Evolutionary conservation across 805 yeast species (phyloP).

Genomic region (Barnettozyma pratensis): DNA sequence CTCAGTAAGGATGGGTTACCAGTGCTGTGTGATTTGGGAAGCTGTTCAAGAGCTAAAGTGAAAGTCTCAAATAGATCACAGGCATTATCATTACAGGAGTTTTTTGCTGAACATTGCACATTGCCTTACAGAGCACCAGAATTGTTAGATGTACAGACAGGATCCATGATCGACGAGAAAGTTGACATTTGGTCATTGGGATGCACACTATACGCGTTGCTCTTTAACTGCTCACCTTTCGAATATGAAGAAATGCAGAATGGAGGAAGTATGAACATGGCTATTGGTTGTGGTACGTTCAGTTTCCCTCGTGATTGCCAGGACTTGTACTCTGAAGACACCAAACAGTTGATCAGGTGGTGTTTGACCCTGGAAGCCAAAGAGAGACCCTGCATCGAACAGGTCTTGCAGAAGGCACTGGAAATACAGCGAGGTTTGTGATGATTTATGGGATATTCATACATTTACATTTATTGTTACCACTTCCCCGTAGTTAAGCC

Average conservation of each 20-base stretch:
- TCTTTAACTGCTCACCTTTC: conserved; percentile 82
- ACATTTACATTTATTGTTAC: neutral
- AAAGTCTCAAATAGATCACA: conserved; percentile 54
- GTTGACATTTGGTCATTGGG: conserved; percentile 93
- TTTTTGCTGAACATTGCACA: conserved; percentile 81
- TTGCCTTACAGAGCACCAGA: conserved; percentile 90
- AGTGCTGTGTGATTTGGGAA: conserved; percentile 80
- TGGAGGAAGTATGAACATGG: conserved; percentile 78
- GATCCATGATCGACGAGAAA: conserved; percentile 59
- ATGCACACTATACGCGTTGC: conserved; percentile 68
- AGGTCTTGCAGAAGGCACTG: conserved; percentile 47
- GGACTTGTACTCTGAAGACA: conserved; percentile 42
- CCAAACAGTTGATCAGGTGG: conserved; percentile 48
- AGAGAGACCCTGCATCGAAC: conserved; percentile 59
- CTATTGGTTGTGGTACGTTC: conserved; percentile 51
- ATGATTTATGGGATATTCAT: neutral
- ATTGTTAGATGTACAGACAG: conserved; percentile 68
- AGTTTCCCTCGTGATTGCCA: conserved; percentile 27
- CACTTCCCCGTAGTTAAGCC: neutral
- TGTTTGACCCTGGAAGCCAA: conserved; percentile 63
- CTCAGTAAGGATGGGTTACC: conserved; percentile 68
- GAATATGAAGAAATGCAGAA: conserved; percentile 74
- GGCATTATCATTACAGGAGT: conserved; percentile 73
- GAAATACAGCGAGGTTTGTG: conserved; percentile 28
- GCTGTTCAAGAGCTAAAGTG: conserved; percentile 61